Evolutionary conservation across 495 filamentous ascomycete genomes (phyloP).

Genomic region (Lophiostoma macrostomum): DNA sequence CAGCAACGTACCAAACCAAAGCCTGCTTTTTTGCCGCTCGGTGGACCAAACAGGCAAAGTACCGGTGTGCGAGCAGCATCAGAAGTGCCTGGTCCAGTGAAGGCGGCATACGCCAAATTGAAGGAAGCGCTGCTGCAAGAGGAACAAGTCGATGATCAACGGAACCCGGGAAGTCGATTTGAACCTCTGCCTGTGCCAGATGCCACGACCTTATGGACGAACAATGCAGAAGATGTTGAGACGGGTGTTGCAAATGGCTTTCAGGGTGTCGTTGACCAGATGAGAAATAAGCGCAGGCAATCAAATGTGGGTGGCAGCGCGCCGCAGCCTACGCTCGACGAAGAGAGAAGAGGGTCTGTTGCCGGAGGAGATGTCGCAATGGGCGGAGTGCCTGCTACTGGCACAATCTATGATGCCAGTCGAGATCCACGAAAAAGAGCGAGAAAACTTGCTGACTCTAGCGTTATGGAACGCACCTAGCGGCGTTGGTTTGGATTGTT

Average conservation of each 20-base stretch:
- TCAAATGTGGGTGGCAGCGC: background rate
- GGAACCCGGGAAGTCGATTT: too few species aligned
- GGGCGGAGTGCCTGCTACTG: background rate
- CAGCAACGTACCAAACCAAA: background rate
- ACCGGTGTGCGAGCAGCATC: background rate
- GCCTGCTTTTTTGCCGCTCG: background rate
- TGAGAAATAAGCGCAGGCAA: background rate
- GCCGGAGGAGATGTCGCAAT: background rate
- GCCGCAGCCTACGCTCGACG: background rate
- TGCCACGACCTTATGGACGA: too few species aligned
- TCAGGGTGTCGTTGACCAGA: too few species aligned
- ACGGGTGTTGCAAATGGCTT: too few species aligned
- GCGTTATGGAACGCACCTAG: too few species aligned
- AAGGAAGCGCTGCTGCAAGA: too few species aligned
- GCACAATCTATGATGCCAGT: slow-evolving; percentile 8
- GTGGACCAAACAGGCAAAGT: background rate
- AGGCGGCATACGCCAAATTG: too few species aligned
- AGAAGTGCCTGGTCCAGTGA: background rate
- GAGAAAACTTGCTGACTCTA: too few species aligned
- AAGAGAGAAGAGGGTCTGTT: background rate
- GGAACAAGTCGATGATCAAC: too few species aligned
- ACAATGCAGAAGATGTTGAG: too few species aligned
- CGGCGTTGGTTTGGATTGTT: too few species aligned
- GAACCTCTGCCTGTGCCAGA: too few species aligned
- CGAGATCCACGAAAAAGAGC: slow-evolving; percentile 8